These are phyloP conservation scores for Cladosporium sphaerospermum DNA, from an alignment of 2,329 filamentous ascomycete genomes.

Conservation along the genomic window DNA sequence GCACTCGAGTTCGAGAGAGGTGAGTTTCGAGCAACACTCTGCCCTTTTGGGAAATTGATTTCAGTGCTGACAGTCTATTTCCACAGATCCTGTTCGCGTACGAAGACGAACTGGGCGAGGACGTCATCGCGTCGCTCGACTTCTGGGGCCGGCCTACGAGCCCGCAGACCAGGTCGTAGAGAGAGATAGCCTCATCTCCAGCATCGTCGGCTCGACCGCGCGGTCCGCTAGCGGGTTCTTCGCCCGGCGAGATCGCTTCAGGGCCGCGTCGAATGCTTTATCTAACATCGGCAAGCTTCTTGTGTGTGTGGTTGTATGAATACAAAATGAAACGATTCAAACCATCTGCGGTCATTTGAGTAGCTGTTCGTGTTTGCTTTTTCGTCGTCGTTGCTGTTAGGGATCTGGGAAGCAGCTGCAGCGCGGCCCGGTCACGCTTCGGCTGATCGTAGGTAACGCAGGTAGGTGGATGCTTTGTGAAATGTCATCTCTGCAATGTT, in stretches of 20 bases:
- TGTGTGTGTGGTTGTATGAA: conserved; percentile 6
- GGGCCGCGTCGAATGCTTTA: neutral
- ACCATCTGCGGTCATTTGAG: too few species aligned
- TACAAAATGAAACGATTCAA: conserved; percentile 2
- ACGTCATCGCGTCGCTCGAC: conserved; percentile 89
- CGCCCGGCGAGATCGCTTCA: neutral
- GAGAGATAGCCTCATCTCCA: neutral
- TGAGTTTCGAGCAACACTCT: conserved; percentile 40
- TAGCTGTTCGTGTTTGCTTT: too few species aligned
- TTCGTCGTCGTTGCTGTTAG: too few species aligned
- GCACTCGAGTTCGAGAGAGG: conserved; percentile 94
- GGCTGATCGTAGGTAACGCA: too few species aligned
- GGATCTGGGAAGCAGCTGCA: too few species aligned
- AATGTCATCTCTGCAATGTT: too few species aligned
- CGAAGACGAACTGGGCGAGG: conserved; percentile 89
- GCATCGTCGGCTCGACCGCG: neutral
- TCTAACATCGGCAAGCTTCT: neutral
- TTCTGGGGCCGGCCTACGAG: conserved; percentile 62
- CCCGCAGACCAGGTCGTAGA: conserved; percentile 1
- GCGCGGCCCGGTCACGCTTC: too few species aligned
- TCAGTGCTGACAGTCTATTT: conserved; percentile 15
- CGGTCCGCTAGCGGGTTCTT: neutral
- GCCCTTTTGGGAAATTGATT: neutral
- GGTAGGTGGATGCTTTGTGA: too few species aligned
- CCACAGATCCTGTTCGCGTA: conserved; percentile 90